Percentiles rank a stretch among this genome's conserved stretches.
These are phyloP conservation scores for Colletotrichum cordylinicola DNA, from an alignment of 2,329 filamentous ascomycete genomes.

Conservation along the genomic window DNA sequence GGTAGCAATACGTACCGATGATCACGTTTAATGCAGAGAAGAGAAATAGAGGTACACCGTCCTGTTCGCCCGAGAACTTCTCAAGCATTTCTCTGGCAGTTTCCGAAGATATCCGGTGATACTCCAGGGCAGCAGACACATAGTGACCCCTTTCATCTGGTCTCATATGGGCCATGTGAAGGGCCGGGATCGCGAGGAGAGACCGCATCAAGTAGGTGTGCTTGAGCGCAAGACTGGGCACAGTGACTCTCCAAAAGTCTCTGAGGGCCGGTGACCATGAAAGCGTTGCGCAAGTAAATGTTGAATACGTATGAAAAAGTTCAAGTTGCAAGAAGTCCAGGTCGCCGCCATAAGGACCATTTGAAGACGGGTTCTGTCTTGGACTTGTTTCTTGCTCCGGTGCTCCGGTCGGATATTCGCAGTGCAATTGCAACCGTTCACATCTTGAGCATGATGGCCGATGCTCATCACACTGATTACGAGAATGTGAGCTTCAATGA, in stretches of 20 bases:
- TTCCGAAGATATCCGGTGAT: not conserved
- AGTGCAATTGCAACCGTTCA: not conserved
- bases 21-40: not conserved
- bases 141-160: not conserved
- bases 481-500: not conserved
- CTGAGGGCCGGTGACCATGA: not conserved
- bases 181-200: not conserved
- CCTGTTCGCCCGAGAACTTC: not conserved
- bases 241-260: constrained; percentile 9
- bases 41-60: not conserved
- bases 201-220: constrained; percentile 1
- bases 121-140: not conserved
- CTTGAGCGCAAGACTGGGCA: not conserved
- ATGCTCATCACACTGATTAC: not conserved
- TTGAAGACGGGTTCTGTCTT: not conserved
- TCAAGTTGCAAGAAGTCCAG: constrained; percentile 2
- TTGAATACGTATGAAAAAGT: not conserved
- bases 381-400: not conserved
- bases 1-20: not conserved
- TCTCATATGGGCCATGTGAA: not conserved
- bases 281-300: not conserved
- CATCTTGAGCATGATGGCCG: not conserved
- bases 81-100: not conserved
- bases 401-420: not conserved
- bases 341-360: too few relatives aligned